These are phyloP conservation scores for Aspergillus asperescens DNA, from an alignment of 495 filamentous ascomycete species.

Conservation along the genomic window DNA sequence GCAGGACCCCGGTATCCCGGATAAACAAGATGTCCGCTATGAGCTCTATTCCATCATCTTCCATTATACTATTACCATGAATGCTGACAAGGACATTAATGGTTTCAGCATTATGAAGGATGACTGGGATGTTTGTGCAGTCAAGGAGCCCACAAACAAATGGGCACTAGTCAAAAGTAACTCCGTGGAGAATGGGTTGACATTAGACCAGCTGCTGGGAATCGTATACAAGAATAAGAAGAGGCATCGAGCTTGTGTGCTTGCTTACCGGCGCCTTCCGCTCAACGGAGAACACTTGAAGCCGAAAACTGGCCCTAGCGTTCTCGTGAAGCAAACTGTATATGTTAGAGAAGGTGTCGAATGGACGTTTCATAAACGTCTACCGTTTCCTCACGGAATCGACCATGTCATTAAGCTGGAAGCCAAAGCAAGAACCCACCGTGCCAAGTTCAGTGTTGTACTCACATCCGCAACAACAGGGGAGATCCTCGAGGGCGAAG, in stretches of 20 bases:
- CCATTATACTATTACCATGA: too few species aligned
- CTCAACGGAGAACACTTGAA: neutral
- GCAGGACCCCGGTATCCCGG: neutral
- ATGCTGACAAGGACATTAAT: neutral
- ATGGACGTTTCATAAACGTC: conserved; percentile 4
- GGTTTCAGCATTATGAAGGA: neutral
- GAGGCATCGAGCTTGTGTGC: conserved; percentile 15
- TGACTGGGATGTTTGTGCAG: conserved; percentile 30
- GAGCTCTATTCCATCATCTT: conserved; percentile 26
- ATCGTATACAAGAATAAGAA: neutral
- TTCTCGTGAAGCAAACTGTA: conserved; percentile 9
- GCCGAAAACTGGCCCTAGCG: neutral
- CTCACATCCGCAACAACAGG: conserved; percentile 8
- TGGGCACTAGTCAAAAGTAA: conserved; percentile 31
- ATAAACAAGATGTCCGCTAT: conserved; percentile 17
- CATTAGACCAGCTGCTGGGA: neutral
- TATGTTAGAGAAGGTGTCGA: conserved; percentile 1
- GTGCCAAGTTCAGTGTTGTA: conserved; percentile 7
- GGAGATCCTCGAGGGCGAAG: conserved; percentile 13
- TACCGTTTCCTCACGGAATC: neutral
- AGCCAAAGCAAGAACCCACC: conserved; percentile 6
- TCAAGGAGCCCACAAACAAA: conserved; percentile 17
- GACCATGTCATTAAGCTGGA: conserved; percentile 8
- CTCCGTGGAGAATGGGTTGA: neutral
- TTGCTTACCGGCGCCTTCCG: conserved; percentile 22